phyloP scores from a whole-genome alignment of 225 moss, liverwort and hornwort species.

The Physcomitrium patens region DNA sequence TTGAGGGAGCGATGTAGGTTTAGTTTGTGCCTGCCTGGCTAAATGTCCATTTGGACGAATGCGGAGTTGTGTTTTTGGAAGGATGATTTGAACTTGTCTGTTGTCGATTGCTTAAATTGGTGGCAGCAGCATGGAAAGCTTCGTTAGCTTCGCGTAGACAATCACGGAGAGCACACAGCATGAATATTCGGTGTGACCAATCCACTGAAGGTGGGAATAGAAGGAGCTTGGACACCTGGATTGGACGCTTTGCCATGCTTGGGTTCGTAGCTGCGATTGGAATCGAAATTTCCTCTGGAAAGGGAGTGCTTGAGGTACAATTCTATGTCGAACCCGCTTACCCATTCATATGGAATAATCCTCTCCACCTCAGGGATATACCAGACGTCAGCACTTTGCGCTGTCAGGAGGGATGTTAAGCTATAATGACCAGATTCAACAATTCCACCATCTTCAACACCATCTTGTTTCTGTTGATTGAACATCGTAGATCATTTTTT shows the following conservation, averaged over 20 bases:
- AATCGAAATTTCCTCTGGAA: constrained; percentile 76
- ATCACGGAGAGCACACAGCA: constrained; percentile 11
- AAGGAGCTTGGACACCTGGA: constrained; percentile 74
- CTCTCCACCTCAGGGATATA: background rate
- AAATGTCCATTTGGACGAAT: background rate
- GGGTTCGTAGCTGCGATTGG: constrained; percentile 67
- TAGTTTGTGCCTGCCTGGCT: background rate
- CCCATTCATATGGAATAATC: background rate
- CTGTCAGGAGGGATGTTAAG: background rate
- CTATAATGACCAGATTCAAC: background rate
- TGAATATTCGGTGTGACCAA: constrained; percentile 38
- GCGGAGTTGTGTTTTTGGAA: background rate
- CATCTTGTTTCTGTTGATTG: background rate
- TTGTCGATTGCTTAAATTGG: background rate
- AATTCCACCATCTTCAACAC: background rate
- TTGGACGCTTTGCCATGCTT: constrained; percentile 89
- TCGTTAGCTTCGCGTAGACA: constrained; percentile 35
- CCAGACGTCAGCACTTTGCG: background rate
- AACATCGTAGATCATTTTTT: background rate
- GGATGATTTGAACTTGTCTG: background rate
- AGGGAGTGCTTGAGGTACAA: constrained; percentile 84
- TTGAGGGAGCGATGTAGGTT: background rate
- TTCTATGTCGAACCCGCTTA: background rate
- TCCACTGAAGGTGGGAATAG: constrained; percentile 45
- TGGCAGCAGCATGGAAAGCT: constrained; percentile 40